A percentile compares a stretch with the other conserved stretches of the same genome.
These are phyloP conservation scores for Pulveroboletus sp. DNA, from an alignment of 768 basidiomycete genomes.

Conservation along the genomic window DNA sequence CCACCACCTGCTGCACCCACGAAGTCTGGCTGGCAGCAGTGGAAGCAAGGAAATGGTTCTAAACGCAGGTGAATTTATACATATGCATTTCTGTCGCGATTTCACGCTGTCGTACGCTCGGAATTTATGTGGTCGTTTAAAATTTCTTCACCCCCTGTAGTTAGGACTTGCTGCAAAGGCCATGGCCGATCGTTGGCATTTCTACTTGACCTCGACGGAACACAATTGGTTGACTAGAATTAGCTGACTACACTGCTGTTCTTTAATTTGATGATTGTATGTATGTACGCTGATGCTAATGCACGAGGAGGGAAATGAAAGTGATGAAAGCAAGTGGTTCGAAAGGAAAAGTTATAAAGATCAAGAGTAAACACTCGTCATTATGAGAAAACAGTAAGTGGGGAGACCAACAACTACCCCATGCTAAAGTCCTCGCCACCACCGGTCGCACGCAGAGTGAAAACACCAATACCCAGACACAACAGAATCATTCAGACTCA, in stretches of 20 bases:
- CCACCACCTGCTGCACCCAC: constrained; percentile 17
- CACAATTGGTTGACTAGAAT: constrained; percentile 30
- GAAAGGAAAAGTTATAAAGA: constrained; percentile 35
- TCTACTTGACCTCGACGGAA: constrained; percentile 24
- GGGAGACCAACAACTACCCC: constrained; percentile 13
- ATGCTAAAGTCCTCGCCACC: constrained; percentile 23
- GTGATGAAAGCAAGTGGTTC: constrained; percentile 26
- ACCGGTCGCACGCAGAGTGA: constrained; percentile 8
- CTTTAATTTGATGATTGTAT: constrained; percentile 42
- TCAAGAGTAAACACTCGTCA: constrained; percentile 30
- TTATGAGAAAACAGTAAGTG: constrained; percentile 29
- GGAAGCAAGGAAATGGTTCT: constrained; percentile 24
- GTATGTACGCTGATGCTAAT: constrained; percentile 37
- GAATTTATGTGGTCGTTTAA: constrained; percentile 4
- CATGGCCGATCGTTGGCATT: constrained; percentile 7
- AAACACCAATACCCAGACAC: constrained; percentile 14
- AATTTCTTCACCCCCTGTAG: background rate
- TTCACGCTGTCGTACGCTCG: background rate
- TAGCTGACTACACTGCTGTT: constrained; percentile 52
- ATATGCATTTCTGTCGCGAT: background rate
- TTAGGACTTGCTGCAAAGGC: constrained; percentile 12
- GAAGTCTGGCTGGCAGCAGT: constrained; percentile 59
- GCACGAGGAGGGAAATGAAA: constrained; percentile 13
- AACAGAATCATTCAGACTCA: constrained; percentile 65
- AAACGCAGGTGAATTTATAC: constrained; percentile 18